A percentile compares a stretch with the other conserved stretches of the same genome.
Conservation (phyloP, 805 yeast species). For the Ogataea allantospora region DNA sequence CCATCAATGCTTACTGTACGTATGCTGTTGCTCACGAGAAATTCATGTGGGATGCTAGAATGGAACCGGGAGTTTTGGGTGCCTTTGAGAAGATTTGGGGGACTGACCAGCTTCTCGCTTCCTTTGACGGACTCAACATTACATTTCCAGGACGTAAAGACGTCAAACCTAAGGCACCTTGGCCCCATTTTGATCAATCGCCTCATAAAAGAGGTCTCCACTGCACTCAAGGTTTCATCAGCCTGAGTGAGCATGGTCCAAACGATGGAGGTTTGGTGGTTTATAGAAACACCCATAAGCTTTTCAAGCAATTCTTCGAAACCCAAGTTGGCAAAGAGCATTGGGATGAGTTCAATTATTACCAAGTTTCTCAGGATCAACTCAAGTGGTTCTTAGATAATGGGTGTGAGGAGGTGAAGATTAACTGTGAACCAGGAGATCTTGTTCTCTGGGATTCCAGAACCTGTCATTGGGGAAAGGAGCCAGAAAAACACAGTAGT, state of each 20-base stretch:
- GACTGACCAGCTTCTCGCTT: slow-evolving; percentile 32
- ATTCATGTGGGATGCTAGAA: slow-evolving; percentile 35
- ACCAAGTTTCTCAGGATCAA: slow-evolving; percentile 20
- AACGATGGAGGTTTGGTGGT: slow-evolving; percentile 35
- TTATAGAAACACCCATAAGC: slow-evolving; percentile 24
- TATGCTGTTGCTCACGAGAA: slow-evolving; percentile 31
- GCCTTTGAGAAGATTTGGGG: slow-evolving; percentile 32
- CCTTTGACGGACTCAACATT: slow-evolving; percentile 34
- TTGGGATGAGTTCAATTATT: slow-evolving; percentile 27
- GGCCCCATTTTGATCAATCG: slow-evolving; percentile 37
- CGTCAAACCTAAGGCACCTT: slow-evolving; percentile 13
- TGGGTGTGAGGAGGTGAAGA: slow-evolving; percentile 30
- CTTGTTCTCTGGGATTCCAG: slow-evolving; percentile 37
- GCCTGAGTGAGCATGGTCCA: slow-evolving; percentile 20
- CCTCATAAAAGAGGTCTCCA: slow-evolving; percentile 30
- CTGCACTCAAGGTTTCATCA: slow-evolving; percentile 36
- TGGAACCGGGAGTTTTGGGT: slow-evolving; percentile 28
- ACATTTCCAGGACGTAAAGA: slow-evolving; percentile 26
- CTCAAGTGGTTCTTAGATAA: slow-evolving; percentile 26
- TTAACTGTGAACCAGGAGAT: slow-evolving; percentile 34
- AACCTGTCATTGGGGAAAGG: slow-evolving; percentile 32
- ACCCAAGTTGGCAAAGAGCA: slow-evolving; percentile 13
- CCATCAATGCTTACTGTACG: slow-evolving; percentile 17
- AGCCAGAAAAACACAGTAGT: slow-evolving; percentile 28
- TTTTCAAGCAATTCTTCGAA: slow-evolving; percentile 27